A percentile compares a stretch with the other conserved stretches of the same genome.
Conservation (phyloP, 805 yeast genomes). For the Barnettozyma sucrosica region DNA sequence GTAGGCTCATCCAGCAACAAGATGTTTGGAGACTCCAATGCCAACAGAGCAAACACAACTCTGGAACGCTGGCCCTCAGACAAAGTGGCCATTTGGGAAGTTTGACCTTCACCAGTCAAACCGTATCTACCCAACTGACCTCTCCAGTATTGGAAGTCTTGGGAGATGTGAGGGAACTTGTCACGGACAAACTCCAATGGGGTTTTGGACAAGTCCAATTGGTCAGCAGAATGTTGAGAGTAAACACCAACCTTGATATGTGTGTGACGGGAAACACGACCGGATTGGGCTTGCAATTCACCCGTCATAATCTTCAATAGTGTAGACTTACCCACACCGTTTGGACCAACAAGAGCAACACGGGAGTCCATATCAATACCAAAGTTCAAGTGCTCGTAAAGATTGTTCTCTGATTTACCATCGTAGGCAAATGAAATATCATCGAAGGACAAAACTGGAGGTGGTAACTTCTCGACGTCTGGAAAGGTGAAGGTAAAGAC, state of each 20-base stretch:
- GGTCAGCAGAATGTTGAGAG: slow-evolving; percentile 98
- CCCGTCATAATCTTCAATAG: slow-evolving; percentile 96
- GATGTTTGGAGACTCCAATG: slow-evolving; percentile 92
- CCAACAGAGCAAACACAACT: slow-evolving; percentile 94
- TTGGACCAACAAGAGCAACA: slow-evolving; percentile 96
- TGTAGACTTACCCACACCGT: slow-evolving; percentile 98
- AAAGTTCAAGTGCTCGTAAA: slow-evolving; percentile 86
- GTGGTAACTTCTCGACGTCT: slow-evolving; percentile 94
- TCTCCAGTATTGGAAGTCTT: slow-evolving; percentile 98
- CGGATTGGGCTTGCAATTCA: slow-evolving; percentile 78
- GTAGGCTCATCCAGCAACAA: slow-evolving; percentile 98
- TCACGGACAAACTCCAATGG: slow-evolving; percentile 97
- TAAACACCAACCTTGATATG: slow-evolving; percentile 98
- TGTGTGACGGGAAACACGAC: slow-evolving; percentile 95
- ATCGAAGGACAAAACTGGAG: slow-evolving; percentile 96
- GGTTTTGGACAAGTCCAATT: slow-evolving; percentile 89
- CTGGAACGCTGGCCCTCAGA: slow-evolving; percentile 99
- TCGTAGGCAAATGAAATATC: slow-evolving; percentile 90
- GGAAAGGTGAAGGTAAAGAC: slow-evolving; percentile 94
- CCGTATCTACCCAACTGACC: slow-evolving; percentile 97
- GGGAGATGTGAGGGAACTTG: slow-evolving; percentile 82
- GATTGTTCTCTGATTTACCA: slow-evolving; percentile 74
- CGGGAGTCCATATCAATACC: slow-evolving; percentile 99
- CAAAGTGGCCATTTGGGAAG: slow-evolving; percentile 96
- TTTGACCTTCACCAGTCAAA: slow-evolving; percentile 97